phyloP scores from a whole-genome alignment of 257 asterid species.

The Ajuga chamaepitys region DNA sequence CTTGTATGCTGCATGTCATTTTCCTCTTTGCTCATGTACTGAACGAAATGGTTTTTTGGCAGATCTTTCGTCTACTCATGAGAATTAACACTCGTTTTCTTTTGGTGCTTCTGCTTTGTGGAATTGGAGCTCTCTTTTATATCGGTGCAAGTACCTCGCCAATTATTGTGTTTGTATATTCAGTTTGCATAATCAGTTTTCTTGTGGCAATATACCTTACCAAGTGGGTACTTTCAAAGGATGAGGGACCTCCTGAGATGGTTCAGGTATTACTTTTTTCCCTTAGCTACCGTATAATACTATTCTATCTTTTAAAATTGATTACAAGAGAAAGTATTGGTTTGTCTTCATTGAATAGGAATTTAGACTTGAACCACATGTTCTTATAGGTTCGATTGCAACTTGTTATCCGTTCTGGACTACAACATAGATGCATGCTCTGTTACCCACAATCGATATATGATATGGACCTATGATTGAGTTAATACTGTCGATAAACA shows the following conservation, averaged over 20 bases:
- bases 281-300: conserved; percentile 15
- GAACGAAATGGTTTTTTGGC: conserved; percentile 28
- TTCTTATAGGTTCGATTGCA: neutral
- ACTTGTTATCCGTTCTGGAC: neutral
- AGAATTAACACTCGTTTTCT: conserved; percentile 79
- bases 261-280: conserved; percentile 50
- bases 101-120: conserved; percentile 61
- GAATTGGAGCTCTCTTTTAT: conserved; percentile 69
- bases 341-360: neutral
- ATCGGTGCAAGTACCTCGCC: conserved; percentile 93
- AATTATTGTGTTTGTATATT: conserved; percentile 75
- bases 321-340: neutral
- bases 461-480: neutral
- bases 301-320: neutral
- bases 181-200: conserved; percentile 83
- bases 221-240: conserved; percentile 94
- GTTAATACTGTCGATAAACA: neutral
- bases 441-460: neutral
- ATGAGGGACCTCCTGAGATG: conserved; percentile 99
- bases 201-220: conserved; percentile 68
- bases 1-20: neutral
- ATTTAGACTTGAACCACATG: neutral
- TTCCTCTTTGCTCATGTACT: conserved; percentile 8
- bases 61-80: conserved; percentile 78
- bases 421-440: neutral